Percentiles rank a stretch among this genome's conserved stretches.
Conservation (phyloP, 306 rosid genomes). For the Canavalia gladiata region DNA sequence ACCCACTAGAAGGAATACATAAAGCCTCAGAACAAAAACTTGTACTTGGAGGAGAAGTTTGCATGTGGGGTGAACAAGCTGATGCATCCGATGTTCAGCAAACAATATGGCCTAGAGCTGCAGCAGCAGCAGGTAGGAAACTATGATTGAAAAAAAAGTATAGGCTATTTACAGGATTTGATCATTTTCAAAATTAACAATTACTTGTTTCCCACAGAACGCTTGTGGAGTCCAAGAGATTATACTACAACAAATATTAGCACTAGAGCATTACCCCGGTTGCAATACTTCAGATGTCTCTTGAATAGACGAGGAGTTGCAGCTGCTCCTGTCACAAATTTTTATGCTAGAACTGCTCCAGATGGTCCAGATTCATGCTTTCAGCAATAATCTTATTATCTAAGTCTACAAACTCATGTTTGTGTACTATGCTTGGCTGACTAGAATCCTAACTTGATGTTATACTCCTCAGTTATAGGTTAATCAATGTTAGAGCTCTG, state of each 20-base stretch:
- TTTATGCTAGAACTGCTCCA: slow-evolving; percentile 73
- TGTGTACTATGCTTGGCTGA: background rate
- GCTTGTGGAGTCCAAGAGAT: slow-evolving; percentile 80
- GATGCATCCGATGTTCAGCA: slow-evolving; percentile 89
- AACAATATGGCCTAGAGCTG: slow-evolving; percentile 99
- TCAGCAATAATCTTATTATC: slow-evolving; percentile 59
- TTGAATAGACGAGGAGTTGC: slow-evolving; percentile 80
- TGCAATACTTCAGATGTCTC: slow-evolving; percentile 93
- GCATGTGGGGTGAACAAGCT: slow-evolving; percentile 94
- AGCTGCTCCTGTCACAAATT: slow-evolving; percentile 86
- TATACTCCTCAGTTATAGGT: background rate
- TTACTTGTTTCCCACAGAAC: slow-evolving; percentile 59
- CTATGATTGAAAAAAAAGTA: too few relatives aligned
- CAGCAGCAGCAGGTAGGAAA: slow-evolving; percentile 91
- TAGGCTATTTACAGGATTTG: too few relatives aligned
- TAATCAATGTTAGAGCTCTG: slow-evolving; percentile 21
- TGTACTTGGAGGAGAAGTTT: slow-evolving; percentile 97
- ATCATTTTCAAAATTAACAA: slow-evolving; percentile 1
- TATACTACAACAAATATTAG: slow-evolving; percentile 52
- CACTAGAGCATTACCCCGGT: slow-evolving; percentile 60
- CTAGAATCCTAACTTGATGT: background rate
- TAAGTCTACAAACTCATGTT: slow-evolving; percentile 7
- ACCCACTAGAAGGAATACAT: slow-evolving; percentile 80
- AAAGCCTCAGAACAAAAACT: slow-evolving; percentile 70
- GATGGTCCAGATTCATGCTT: slow-evolving; percentile 85